These are phyloP conservation scores for Monsonia emarginata DNA, from an alignment of 441 rosid genomes.

Conservation along the genomic window DNA sequence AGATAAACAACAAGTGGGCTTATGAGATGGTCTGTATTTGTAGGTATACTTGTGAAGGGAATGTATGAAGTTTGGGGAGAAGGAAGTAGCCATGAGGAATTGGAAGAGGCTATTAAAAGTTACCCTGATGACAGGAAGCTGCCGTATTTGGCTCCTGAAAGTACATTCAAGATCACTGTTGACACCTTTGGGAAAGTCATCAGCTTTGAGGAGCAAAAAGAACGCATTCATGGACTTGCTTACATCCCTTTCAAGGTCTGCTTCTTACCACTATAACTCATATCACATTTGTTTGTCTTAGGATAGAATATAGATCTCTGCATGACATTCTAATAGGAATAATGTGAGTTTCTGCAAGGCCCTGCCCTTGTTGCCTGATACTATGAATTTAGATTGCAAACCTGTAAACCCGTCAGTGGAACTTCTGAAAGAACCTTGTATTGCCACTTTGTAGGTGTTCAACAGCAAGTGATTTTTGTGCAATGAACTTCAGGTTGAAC, in stretches of 20 bases:
- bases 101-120: slow-evolving; percentile 44
- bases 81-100: slow-evolving; percentile 59
- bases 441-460: neutral
- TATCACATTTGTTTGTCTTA: neutral
- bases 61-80: slow-evolving; percentile 96
- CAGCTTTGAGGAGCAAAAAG: slow-evolving; percentile 69
- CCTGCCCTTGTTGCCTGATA: neutral
- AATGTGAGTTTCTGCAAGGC: neutral
- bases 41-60: slow-evolving; percentile 84
- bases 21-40: neutral
- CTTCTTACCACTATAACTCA: neutral
- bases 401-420: neutral
- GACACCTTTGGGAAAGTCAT: slow-evolving; percentile 79
- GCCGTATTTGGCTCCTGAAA: slow-evolving; percentile 48
- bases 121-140: slow-evolving; percentile 67
- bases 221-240: slow-evolving; percentile 45
- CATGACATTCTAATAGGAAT: neutral
- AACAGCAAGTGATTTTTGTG: neutral
- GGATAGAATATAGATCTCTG: neutral
- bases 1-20: neutral
- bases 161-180: slow-evolving; percentile 64
- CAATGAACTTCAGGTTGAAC: neutral
- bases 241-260: slow-evolving; percentile 79
- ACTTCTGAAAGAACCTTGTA: neutral
- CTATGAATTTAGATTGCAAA: neutral